Evolutionary conservation across 1,139 yeast genomes (phyloP), one percentile per base, ranked within the genome.

Genomic region (Candida pseudoviswanathii): DNA sequence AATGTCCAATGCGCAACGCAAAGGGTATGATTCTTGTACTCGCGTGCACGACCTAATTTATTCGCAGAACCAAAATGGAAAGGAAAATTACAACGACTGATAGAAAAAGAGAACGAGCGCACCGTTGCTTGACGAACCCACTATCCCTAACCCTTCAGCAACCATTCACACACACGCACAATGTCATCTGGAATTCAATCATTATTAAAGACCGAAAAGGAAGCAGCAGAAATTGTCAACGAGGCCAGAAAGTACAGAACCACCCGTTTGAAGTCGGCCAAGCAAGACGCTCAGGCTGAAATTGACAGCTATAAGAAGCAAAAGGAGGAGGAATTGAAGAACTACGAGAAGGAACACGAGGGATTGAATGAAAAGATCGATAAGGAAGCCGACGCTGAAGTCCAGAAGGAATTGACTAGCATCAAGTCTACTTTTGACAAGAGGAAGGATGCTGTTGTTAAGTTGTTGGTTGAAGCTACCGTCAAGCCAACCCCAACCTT

Each of bases 181-280:
- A 68, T 68, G 73, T 68, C 73, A 36, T 66, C 73, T 43, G 74
- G 74, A 45, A 68, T 69, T 50, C 73, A 69, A 63, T 70, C 72
- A 48, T 67, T 69, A 48, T 67, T 69, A 52, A 68, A 86, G 77
- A 96, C 98, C 51, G 99, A 94, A 75, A 90, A 89, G 73, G 95
- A 90, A 63, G 99, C 99, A 24, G 97, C 96, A 59, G 95, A 86
- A 63, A 89, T 92, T 58, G 98, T 94, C 57, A 82, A 91, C 60
- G 87, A 86, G 66, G 97, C 99, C 34, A 88, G 96, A 76, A 78
- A 83, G 60, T 85, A 85, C 77, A 90, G 97, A 70, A 82, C 96
- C 41, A 84, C 82, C 64, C 88, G 96, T 61, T 80, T 94, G 69
- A 94, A 94, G 81, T 91, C 95, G 42, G 97, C 98, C 49, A 92